A percentile compares a stretch with the other conserved stretches of the same genome.
phyloP scores from a whole-genome alignment of 192 early-diverging fungal species.

The Dissophora ornata region DNA sequence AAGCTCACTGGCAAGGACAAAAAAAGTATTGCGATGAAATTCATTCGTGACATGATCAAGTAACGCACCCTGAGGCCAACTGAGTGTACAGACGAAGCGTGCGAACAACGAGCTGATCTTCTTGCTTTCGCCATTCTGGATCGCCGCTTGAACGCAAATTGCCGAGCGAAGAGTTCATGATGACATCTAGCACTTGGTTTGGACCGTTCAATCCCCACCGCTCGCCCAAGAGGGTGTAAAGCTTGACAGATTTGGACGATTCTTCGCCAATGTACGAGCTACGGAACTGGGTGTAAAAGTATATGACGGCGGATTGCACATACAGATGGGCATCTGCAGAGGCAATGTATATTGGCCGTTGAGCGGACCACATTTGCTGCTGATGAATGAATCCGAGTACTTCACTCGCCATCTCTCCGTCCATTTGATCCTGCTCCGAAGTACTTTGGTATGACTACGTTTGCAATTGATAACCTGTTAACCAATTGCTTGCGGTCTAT shows the following conservation, averaged over 20 bases:
- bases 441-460: constrained; percentile 72
- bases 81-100: constrained; percentile 84
- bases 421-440: constrained; percentile 83
- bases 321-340: constrained; percentile 66
- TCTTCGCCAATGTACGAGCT: constrained; percentile 86
- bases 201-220: constrained; percentile 76
- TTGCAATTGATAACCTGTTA: not conserved
- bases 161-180: constrained; percentile 61
- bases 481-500: too few species aligned
- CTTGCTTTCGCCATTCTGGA: constrained; percentile 41
- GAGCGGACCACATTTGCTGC: constrained; percentile 61
- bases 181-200: constrained; percentile 67
- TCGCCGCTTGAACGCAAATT: constrained; percentile 47
- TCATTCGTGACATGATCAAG: too few species aligned
- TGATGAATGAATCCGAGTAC: constrained; percentile 78
- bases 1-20: too few species aligned
- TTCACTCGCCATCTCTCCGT: constrained; percentile 79
- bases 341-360: constrained; percentile 61
- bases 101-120: constrained; percentile 49
- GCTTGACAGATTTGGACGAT: constrained; percentile 66
- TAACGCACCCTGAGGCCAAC: constrained; percentile 70
- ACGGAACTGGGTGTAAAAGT: constrained; percentile 81
- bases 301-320: constrained; percentile 84
- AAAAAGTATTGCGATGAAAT: too few species aligned
- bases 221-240: constrained; percentile 73